A percentile compares a stretch with the other conserved stretches of the same genome.
phyloP scores from a whole-genome alignment of 2,329 filamentous ascomycete genomes.

The Taxawa tesnikishii region DNA sequence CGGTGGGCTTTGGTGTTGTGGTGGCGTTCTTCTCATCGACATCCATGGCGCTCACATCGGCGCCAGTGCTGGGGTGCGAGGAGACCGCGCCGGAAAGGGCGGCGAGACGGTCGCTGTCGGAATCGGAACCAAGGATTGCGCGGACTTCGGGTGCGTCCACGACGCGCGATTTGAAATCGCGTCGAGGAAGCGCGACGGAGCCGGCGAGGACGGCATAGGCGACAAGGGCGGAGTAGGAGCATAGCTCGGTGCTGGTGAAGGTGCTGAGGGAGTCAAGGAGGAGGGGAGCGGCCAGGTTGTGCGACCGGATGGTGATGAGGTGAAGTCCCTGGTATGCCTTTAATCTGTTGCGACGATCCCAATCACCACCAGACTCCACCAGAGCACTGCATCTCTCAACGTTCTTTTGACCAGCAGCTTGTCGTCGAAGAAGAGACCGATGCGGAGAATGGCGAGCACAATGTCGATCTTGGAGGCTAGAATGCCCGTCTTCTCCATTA shows the following conservation, averaged over 20 bases:
- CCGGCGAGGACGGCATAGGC: slow-evolving; percentile 93
- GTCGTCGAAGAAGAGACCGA: slow-evolving; percentile 93
- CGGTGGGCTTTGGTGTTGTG: slow-evolving; percentile 46
- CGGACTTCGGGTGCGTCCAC: slow-evolving; percentile 98
- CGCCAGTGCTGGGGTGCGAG: slow-evolving; percentile 62
- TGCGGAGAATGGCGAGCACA: slow-evolving; percentile 88
- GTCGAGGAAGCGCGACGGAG: slow-evolving; percentile 85
- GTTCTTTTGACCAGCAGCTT: slow-evolving; percentile 84
- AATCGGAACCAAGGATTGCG: slow-evolving; percentile 66
- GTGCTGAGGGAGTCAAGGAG: slow-evolving; percentile 95
- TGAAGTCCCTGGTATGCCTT: slow-evolving; percentile 98
- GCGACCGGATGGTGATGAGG: slow-evolving; percentile 81
- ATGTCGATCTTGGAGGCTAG: slow-evolving; percentile 96
- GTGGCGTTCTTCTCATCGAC: slow-evolving; percentile 24
- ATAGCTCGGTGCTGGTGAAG: slow-evolving; percentile 97
- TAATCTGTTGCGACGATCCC: slow-evolving; percentile 94
- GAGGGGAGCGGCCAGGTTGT: slow-evolving; percentile 76
- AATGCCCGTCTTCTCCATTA: slow-evolving; percentile 95
- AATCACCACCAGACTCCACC: slow-evolving; percentile 91
- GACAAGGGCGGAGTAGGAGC: slow-evolving; percentile 88
- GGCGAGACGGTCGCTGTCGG: slow-evolving; percentile 75
- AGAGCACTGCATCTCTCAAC: slow-evolving; percentile 80
- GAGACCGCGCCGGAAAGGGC: slow-evolving; percentile 71
- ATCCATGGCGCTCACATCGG: slow-evolving; percentile 50
- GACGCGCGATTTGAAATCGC: slow-evolving; percentile 98